A percentile compares a stretch with the other conserved stretches of the same genome.
These are phyloP conservation scores for Lobulomyces angularis DNA, from an alignment of 192 early-diverging fungal genomes.

Conservation along the genomic window DNA sequence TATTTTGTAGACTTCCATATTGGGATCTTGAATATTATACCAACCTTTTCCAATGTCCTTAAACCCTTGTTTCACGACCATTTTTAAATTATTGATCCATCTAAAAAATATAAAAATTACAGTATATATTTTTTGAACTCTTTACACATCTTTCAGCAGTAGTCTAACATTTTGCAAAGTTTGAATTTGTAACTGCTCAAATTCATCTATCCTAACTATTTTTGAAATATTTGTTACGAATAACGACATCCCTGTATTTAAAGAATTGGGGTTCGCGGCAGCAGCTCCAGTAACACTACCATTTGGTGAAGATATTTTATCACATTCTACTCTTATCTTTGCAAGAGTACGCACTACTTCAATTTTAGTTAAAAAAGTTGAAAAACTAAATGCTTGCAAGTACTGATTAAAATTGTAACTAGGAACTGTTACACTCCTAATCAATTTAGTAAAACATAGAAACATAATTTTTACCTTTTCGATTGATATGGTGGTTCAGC, in stretches of 20 bases:
- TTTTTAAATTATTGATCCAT: slow-evolving; percentile 40
- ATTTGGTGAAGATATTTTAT: slow-evolving; percentile 18
- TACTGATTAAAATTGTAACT: slow-evolving; percentile 26
- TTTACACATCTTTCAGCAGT: slow-evolving; percentile 36
- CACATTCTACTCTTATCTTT: slow-evolving; percentile 38
- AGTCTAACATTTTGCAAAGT: slow-evolving; percentile 34
- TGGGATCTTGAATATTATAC: slow-evolving; percentile 53
- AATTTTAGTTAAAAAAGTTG: slow-evolving; percentile 37
- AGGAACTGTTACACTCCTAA: slow-evolving; percentile 13
- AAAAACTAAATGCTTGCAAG: slow-evolving; percentile 28
- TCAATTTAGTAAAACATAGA: slow-evolving; percentile 4
- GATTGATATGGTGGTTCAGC: neutral
- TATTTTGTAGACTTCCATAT: slow-evolving; percentile 46
- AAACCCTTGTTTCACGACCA: slow-evolving; percentile 33
- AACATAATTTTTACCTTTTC: too few relatives aligned
- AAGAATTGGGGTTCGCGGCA: slow-evolving; percentile 17
- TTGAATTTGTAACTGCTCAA: slow-evolving; percentile 43
- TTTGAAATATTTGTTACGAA: slow-evolving; percentile 32
- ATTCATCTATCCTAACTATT: slow-evolving; percentile 43
- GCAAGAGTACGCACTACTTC: slow-evolving; percentile 39
- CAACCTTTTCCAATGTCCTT: slow-evolving; percentile 54
- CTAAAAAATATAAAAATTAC: slow-evolving; percentile 11
- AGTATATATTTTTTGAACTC: slow-evolving; percentile 2
- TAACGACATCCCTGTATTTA: neutral
- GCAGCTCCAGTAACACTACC: neutral